Conservation (phyloP, 2,329 filamentous ascomycete species). For the Aspergillus quadricinctus region DNA sequence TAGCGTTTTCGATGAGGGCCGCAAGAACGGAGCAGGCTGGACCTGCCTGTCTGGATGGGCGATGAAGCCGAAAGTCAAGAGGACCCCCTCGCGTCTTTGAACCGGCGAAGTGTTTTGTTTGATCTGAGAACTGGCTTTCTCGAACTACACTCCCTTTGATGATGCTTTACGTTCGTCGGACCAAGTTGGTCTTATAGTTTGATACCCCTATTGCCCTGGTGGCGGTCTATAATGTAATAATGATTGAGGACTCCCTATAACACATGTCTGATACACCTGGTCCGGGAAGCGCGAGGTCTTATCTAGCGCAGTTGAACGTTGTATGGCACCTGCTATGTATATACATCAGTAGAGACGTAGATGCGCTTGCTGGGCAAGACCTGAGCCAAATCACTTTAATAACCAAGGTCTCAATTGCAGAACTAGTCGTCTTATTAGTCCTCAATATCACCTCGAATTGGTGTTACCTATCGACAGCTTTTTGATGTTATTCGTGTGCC, state of each 20-base stretch:
- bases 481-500: not conserved
- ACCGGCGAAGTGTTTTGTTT: slow-evolving; percentile 1
- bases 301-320: not conserved
- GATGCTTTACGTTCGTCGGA: slow-evolving; percentile 1
- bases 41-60: slow-evolving; percentile 58
- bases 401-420: not conserved
- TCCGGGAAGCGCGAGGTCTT: not conserved
- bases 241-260: not conserved
- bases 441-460: not conserved
- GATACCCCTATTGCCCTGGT: slow-evolving; percentile 14
- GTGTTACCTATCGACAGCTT: not conserved
- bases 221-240: slow-evolving; percentile 16
- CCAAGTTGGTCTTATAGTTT: slow-evolving; percentile 1
- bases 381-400: not conserved
- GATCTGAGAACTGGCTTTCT: not conserved
- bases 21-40: slow-evolving; percentile 55
- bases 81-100: not conserved
- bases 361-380: not conserved
- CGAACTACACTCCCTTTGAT: not conserved
- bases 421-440: too few species aligned
- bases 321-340: not conserved
- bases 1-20: slow-evolving; percentile 56
- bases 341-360: not conserved
- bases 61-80: slow-evolving; percentile 44
- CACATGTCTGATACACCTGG: not conserved